A percentile compares a stretch with the other conserved stretches of the same genome.
Conservation (phyloP, 306 rosid species). For the Gleditsia sinensis region DNA sequence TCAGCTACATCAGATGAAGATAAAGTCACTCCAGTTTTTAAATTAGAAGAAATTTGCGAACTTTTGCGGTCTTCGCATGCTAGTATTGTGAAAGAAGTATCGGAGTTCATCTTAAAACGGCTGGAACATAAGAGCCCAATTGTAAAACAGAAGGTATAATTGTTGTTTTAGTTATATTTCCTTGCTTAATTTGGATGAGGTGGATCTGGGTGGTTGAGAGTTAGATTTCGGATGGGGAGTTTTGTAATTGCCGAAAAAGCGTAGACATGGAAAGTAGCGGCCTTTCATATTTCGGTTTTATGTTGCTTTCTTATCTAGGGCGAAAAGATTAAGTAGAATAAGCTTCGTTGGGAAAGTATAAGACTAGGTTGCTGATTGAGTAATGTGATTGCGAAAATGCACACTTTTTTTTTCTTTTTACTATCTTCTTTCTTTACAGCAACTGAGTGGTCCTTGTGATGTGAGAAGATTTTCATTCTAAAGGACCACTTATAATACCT, state of each 20-base stretch:
- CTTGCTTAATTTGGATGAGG: slow-evolving; percentile 24
- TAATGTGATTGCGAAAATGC: slow-evolving; percentile 14
- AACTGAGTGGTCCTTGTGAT: neutral
- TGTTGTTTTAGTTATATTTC: slow-evolving; percentile 16
- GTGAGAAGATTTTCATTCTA: too few relatives aligned
- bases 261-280: neutral
- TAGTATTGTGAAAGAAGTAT: slow-evolving; percentile 88
- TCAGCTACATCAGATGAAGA: slow-evolving; percentile 91
- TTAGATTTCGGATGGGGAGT: neutral
- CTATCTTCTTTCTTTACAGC: neutral
- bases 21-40: slow-evolving; percentile 89
- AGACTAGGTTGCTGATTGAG: slow-evolving; percentile 13
- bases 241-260: neutral
- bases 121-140: slow-evolving; percentile 91
- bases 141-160: slow-evolving; percentile 95
- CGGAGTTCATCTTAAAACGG: slow-evolving; percentile 81
- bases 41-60: slow-evolving; percentile 86
- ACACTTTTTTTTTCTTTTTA: neutral
- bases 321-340: neutral
- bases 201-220: slow-evolving; percentile 37
- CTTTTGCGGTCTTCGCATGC: slow-evolving; percentile 84
- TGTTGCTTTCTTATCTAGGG: neutral
- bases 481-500: too few relatives aligned
- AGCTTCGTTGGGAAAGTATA: neutral
- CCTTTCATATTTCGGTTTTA: neutral